Evolutionary conservation across 768 basidiomycete species (phyloP).

Genomic region (Amanita thiersii): DNA sequence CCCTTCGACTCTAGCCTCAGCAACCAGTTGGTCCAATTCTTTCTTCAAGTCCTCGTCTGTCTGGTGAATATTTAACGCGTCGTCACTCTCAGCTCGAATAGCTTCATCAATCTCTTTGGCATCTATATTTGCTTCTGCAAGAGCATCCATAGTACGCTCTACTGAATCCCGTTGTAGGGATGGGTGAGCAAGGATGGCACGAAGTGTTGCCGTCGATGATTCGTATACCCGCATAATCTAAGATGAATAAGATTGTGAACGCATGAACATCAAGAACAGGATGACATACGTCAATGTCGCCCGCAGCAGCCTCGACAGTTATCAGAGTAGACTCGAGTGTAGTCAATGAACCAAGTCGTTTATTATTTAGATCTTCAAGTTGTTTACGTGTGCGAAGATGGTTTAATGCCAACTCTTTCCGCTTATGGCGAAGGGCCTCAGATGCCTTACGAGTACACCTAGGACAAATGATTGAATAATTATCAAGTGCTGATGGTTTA

Average conservation of each 20-base stretch:
- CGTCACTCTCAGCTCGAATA: slow-evolving; percentile 58
- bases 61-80: slow-evolving; percentile 45
- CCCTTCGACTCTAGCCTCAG: neutral
- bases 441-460: slow-evolving; percentile 67
- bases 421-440: slow-evolving; percentile 56
- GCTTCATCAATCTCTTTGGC: slow-evolving; percentile 79
- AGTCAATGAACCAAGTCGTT: slow-evolving; percentile 66
- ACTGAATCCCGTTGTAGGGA: slow-evolving; percentile 71
- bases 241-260: neutral
- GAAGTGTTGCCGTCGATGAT: slow-evolving; percentile 72
- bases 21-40: slow-evolving; percentile 36
- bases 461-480: neutral
- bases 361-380: slow-evolving; percentile 67
- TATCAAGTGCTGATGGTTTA: slow-evolving; percentile 1
- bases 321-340: slow-evolving; percentile 72
- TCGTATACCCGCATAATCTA: slow-evolving; percentile 86
- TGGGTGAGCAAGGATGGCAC: slow-evolving; percentile 70
- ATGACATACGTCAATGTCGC: slow-evolving; percentile 68
- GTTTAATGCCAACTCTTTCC: slow-evolving; percentile 65
- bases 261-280: neutral
- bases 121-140: slow-evolving; percentile 77
- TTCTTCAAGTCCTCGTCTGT: slow-evolving; percentile 48
- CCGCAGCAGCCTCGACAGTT: slow-evolving; percentile 82
- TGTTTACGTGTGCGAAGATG: slow-evolving; percentile 78
- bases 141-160: slow-evolving; percentile 80